Evolutionary conservation across 2,329 filamentous ascomycete species (phyloP).

Genomic region (Botryotinia globosa): DNA sequence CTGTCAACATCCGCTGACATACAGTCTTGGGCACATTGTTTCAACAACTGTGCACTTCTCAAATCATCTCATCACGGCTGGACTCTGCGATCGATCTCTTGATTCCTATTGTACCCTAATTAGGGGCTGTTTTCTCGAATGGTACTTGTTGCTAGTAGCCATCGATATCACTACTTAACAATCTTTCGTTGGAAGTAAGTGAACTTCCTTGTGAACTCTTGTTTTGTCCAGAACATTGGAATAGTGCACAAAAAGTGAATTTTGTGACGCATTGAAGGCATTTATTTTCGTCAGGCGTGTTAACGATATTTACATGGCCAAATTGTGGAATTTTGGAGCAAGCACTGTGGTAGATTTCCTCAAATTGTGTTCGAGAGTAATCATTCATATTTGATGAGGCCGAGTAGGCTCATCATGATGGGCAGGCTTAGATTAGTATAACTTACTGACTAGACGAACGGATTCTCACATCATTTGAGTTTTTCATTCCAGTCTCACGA

Average conservation of each 20-base stretch:
- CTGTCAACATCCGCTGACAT: neutral
- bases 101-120: neutral
- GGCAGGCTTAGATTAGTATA: neutral
- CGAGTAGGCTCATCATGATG: neutral
- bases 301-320: neutral
- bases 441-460: neutral
- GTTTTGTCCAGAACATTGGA: neutral
- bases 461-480: neutral
- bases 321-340: neutral
- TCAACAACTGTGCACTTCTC: neutral
- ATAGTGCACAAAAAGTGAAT: neutral
- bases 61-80: too few relatives aligned
- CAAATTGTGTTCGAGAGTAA: neutral
- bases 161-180: neutral
- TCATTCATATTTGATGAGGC: neutral
- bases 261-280: neutral
- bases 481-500: neutral
- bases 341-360: neutral
- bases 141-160: neutral
- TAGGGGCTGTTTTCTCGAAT: neutral
- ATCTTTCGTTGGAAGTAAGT: neutral
- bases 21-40: neutral
- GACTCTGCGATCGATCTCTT: neutral
- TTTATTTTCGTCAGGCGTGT: too few relatives aligned
- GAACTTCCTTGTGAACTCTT: neutral